Evolutionary conservation across 257 asterid genomes (phyloP).

Genomic region (Primulina tabacum): DNA sequence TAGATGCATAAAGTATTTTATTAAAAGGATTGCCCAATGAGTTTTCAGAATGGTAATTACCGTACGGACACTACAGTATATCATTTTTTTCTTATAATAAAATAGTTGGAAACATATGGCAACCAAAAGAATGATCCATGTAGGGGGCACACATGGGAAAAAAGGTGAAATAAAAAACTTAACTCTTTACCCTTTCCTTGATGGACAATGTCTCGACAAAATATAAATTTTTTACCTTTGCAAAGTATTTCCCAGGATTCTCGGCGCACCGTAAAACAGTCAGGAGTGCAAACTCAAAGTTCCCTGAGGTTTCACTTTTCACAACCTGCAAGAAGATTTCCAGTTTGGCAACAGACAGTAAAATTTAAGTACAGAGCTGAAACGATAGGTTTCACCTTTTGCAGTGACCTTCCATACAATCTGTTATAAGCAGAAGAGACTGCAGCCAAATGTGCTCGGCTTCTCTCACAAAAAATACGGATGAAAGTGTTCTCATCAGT

Average conservation of each 20-base stretch:
- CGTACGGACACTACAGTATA: background rate
- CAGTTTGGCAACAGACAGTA: constrained; percentile 9
- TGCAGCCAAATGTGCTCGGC: constrained; percentile 70
- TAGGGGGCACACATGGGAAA: background rate
- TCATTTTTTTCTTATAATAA: background rate
- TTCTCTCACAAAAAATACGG: constrained; percentile 62
- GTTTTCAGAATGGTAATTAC: background rate
- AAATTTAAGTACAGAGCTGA: constrained; percentile 4
- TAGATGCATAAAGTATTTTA: too few relatives aligned
- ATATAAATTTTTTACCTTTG: constrained; percentile 56
- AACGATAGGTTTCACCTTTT: constrained; percentile 46
- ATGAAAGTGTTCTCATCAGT: constrained; percentile 84
- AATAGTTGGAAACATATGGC: background rate
- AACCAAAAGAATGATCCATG: background rate
- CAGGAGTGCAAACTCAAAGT: constrained; percentile 66
- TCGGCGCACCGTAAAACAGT: constrained; percentile 68
- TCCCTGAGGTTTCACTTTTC: constrained; percentile 84
- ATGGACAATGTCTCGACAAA: constrained; percentile 3
- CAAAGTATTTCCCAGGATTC: constrained; percentile 75
- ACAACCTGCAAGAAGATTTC: constrained; percentile 57
- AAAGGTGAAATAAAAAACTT: too few relatives aligned
- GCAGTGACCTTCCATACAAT: constrained; percentile 62
- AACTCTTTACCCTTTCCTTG: background rate
- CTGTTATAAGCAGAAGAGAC: constrained; percentile 60
- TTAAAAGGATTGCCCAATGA: too few relatives aligned